These are phyloP conservation scores for Pseudocercospora crystallina DNA, from an alignment of 2,329 filamentous ascomycete species.

Conservation along the genomic window DNA sequence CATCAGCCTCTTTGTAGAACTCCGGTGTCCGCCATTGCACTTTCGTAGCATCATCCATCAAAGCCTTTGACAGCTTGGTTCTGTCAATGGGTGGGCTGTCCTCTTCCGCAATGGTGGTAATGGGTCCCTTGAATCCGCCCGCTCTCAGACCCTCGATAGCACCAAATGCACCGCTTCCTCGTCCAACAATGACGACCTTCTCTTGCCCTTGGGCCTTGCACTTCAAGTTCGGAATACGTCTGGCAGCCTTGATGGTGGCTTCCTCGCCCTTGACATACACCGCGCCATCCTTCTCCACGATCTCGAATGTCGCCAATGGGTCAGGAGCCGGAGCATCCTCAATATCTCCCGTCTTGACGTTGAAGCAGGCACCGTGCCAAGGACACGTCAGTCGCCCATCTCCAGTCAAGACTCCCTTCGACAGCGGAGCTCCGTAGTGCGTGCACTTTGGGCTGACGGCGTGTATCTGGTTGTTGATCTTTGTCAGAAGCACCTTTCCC, in stretches of 20 bases:
- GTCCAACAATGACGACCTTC: conserved; percentile 81
- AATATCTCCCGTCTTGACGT: conserved; percentile 82
- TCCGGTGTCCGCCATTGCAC: conserved; percentile 72
- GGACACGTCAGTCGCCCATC: conserved; percentile 86
- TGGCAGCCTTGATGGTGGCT: conserved; percentile 71
- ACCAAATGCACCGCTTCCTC: conserved; percentile 79
- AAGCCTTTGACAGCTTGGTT: conserved; percentile 91
- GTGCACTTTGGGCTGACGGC: conserved; percentile 81
- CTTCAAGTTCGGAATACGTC: conserved; percentile 71
- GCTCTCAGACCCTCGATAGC: conserved; percentile 79
- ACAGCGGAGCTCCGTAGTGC: conserved; percentile 88
- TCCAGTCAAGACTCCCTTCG: conserved; percentile 78
- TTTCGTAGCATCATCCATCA: conserved; percentile 78
- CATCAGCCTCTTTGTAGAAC: conserved; percentile 68
- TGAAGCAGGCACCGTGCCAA: conserved; percentile 98
- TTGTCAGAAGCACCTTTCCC: conserved; percentile 83
- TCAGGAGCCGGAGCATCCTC: conserved; percentile 93
- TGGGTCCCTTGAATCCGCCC: conserved; percentile 73
- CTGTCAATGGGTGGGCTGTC: conserved; percentile 80
- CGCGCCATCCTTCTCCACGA: conserved; percentile 76
- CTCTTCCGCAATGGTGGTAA: conserved; percentile 83
- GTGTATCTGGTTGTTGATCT: conserved; percentile 71
- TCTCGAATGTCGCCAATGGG: conserved; percentile 76
- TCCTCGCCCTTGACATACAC: conserved; percentile 84
- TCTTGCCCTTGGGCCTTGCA: conserved; percentile 61